Evolutionary conservation across 306 rosid species (phyloP).

Genomic region (Pyrus betulifolia): DNA sequence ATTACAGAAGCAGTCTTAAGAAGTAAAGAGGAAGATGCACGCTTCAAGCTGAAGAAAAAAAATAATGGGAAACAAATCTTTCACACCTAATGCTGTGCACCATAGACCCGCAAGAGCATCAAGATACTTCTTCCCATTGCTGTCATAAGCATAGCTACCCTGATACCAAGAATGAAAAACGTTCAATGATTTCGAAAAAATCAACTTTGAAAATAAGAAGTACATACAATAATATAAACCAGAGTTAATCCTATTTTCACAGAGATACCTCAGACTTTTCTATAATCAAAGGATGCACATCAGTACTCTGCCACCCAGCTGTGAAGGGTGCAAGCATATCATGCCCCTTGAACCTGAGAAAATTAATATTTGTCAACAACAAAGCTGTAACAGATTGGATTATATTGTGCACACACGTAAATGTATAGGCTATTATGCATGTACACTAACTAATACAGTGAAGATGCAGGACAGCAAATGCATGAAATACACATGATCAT

Average conservation of each 20-base stretch:
- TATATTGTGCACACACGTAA: background rate
- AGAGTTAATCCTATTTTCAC: background rate
- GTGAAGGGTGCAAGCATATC: constrained; percentile 99
- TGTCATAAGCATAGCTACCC: constrained; percentile 92
- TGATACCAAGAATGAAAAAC: constrained; percentile 32
- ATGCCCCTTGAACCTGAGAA: constrained; percentile 69
- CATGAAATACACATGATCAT: background rate
- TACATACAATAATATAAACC: background rate
- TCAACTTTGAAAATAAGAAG: background rate
- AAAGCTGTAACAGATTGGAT: constrained; percentile 2
- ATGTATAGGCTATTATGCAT: background rate
- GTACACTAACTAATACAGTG: background rate
- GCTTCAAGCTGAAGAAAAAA: background rate
- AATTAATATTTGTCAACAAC: constrained; percentile 14
- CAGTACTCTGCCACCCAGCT: constrained; percentile 67
- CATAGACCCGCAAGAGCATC: constrained; percentile 94
- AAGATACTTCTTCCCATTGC: constrained; percentile 77
- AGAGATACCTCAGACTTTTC: constrained; percentile 66
- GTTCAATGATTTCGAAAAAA: background rate
- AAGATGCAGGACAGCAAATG: constrained; percentile 6
- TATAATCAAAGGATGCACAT: constrained; percentile 60
- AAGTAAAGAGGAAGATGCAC: background rate
- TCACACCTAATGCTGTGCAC: constrained; percentile 76
- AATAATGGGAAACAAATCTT: background rate
- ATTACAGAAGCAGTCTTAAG: background rate